Evolutionary conservation across 2,329 filamentous ascomycete genomes (phyloP), one percentile per base, ranked within the genome.

Genomic region (Diaporthe capsici): DNA sequence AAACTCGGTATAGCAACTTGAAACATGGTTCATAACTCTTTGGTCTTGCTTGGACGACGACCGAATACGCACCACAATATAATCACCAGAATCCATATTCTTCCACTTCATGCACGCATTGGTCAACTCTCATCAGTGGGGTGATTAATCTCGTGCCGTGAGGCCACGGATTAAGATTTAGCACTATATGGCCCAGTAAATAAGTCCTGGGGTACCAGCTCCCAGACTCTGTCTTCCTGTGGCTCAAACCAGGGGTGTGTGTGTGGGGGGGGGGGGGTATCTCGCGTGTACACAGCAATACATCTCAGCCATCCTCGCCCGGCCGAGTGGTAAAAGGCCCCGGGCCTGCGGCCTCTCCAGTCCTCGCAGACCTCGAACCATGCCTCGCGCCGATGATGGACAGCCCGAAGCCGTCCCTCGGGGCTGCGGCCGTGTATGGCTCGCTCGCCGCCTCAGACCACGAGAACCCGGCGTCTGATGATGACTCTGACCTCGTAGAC

Each of bases 131-230:
- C n/a, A 42, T 55, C n/a, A 55, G 4, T 15, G 49, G n/a, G 65
- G 65, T 70, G 25, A 70, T 70, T 70, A 70, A 70, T 70, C 65
- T 55, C 65, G 65, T 15, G 49, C 65, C 65, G 34, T 42, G 0
- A 70, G 65, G 65, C 34, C 49, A 25, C 65, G 65, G 65, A 70
- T 70, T 70, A 42, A 55, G 49, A 70, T 55, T 55, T 42, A 70
- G 47, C 49, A 70, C 65, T 70, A 70, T n/a, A 42, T 55, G 65
- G 65, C 34, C n/a, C 15, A 70, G 34, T 70, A 55, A 20, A 22
- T n/a, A 53, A 70, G 65, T 55, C 49, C n/a, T 55, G 65, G 65
- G 65, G 65, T 55, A 55, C 65, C 65, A 70, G 65, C 65, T 55
- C 65, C 65, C 65, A 55, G 47, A 39, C 65, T 70, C 65, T 55